Evolutionary conservation across 352 stramenopile genomes (phyloP).

Genomic region (Saprolegnia parasitica): DNA sequence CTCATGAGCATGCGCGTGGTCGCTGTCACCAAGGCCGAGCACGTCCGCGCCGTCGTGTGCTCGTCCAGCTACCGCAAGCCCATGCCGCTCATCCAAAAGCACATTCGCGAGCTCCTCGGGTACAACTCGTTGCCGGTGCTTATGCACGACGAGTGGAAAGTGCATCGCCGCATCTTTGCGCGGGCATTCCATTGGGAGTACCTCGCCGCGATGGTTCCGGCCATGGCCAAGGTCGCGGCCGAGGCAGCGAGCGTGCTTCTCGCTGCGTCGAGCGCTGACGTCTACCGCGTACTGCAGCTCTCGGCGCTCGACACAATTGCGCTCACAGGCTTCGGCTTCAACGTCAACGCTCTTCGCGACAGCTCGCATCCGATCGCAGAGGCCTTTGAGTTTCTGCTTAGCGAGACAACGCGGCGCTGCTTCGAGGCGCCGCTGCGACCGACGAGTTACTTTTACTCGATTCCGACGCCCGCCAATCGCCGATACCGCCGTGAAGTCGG

Average conservation of each 20-base stretch:
- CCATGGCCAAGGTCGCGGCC: neutral
- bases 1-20: neutral
- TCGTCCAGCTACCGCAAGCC: slow-evolving; percentile 2
- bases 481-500: neutral
- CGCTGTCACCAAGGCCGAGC: neutral
- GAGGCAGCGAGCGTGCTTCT: neutral
- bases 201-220: slow-evolving; percentile 4
- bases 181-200: slow-evolving; percentile 14
- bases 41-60: slow-evolving; percentile 1
- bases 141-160: slow-evolving; percentile 9
- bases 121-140: neutral
- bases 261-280: neutral
- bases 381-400: slow-evolving; percentile 15
- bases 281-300: slow-evolving; percentile 3
- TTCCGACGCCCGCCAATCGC: slow-evolving; percentile 1
- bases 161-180: slow-evolving; percentile 7
- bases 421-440: neutral
- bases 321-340: neutral
- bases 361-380: neutral
- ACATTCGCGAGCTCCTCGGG: neutral
- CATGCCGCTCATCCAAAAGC: neutral
- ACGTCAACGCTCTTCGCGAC: neutral
- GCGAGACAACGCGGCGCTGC: slow-evolving; percentile 6
- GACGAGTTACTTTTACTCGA: slow-evolving; percentile 7
- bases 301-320: slow-evolving; percentile 4